Evolutionary conservation across 2,329 filamentous ascomycete genomes (phyloP), one percentile per base, ranked within the genome.

Genomic region (Gaeumannomyces sp.): DNA sequence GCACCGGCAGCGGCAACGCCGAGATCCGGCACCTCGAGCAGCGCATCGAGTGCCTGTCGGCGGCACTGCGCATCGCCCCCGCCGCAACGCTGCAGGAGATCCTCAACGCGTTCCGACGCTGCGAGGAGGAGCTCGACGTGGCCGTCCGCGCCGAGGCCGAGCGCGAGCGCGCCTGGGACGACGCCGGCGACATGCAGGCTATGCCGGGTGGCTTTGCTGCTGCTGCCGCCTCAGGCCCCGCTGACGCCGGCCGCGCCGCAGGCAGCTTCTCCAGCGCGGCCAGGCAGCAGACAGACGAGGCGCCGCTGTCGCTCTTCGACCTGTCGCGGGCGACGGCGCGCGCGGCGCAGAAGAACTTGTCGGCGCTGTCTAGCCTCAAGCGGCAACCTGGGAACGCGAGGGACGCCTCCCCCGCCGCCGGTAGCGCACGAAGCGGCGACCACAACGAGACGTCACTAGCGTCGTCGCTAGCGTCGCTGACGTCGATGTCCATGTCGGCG

Each of bases 11-110:
- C 71, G 82, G 83, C 69, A 83, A 88, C 74, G 77, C 81, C 31
- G 80, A 87, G 65, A 84, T 95, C 63, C 84, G 90, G 35, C 87
- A 91, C 69, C 79, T 95, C 1, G 90, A 94, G 70, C 91, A 94
- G 73, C 86, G 91, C 28, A 91, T 93, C 73, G 92, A 94, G 70
- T 89, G 93, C 53, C 80, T 96, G 2, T 87, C 89, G 1, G 87
- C 89, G 16, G 90, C 92, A 1, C 80, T 95, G 25, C 83, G 91
- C 11, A 84, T 93, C 62, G 90, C 91, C 0, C 92, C 91, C 1
- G 77, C 86, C 0, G 78, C 82, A 0, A 86, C 89, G 16, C 81
- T 95, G 0, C 87, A 90, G 66, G 89, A 92, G 68, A 90, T 95
- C 19, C 78, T 95, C 3, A 88, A 86, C 62, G 87, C 86, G 1